A percentile compares a stretch with the other conserved stretches of the same genome.
Conservation (phyloP, 108 stramenopile species). For the Fragilariopsis cylindrus region DNA sequence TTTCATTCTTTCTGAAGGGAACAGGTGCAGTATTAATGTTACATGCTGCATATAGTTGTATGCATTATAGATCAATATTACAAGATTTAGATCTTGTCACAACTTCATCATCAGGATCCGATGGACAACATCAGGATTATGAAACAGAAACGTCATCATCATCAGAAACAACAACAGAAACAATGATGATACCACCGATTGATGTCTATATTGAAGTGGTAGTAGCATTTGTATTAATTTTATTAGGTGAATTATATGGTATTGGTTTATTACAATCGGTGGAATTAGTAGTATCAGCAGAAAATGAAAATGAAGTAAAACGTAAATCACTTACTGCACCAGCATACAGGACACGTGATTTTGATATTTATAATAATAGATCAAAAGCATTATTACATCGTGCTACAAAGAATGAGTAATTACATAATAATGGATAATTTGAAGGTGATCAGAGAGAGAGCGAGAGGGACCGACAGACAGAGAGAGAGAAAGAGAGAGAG, state of each 20-base stretch:
- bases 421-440: neutral
- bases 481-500: too few species aligned
- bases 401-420: neutral
- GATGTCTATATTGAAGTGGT: conserved; percentile 48
- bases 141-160: neutral
- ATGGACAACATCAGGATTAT: neutral
- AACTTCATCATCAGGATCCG: neutral
- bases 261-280: conserved; percentile 35
- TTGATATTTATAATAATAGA: conserved; percentile 51
- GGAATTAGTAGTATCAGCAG: conserved; percentile 9
- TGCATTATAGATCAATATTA: conserved; percentile 46
- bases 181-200: conserved; percentile 26
- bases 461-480: too few species aligned
- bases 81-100: conserved; percentile 35
- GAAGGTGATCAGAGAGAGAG: neutral
- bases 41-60: conserved; percentile 58
- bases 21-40: conserved; percentile 36
- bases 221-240: conserved; percentile 24
- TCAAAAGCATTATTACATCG: conserved; percentile 10
- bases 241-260: conserved; percentile 35
- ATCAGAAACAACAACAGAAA: neutral
- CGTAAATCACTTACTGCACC: conserved; percentile 38
- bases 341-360: conserved; percentile 41
- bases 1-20: neutral
- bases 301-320: neutral